Evolutionary conservation across 176 grass and related monocot genomes (phyloP), one percentile per base, ranked within the genome.

Genomic region (Thalia dealbata): DNA sequence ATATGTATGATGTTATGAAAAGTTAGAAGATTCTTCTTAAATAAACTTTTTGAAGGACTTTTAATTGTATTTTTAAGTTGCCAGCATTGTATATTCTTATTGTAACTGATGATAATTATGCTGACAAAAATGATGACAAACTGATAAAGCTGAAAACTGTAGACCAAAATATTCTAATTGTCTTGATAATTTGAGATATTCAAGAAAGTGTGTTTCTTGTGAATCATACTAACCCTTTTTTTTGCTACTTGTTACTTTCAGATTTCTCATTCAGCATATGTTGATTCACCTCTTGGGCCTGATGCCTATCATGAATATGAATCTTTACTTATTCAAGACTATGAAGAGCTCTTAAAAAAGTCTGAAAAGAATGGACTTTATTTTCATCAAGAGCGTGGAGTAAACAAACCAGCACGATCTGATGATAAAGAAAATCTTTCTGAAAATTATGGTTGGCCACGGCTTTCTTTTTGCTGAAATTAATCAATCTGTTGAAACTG

Each of bases 261-360:
- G 95, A 79, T 88, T 76, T 83, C 90, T 64, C 90, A 99, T 27
- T 93, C 90, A 30, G 81, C 85, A 43, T 83, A 88, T 22, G 55
- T 85, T 72, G 87, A 93, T 83, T 99, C 87, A 61, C 95, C 95
- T 6, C 87, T 99, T 26, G 95, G 95, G 50, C 87, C 95, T 82
- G 95, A 99, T 76, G 95, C 95, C 51, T 99, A 93, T 61, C 87
- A 77, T 46, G 90, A 99, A 81, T 93, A 99, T n/a, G 82, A 99
- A 69, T 76, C 81, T 41, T 88, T 99, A 71, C 87, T 93, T 46
- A 45, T 84, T 73, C 95, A 97, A 91, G 95, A 97, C 70, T 83
- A 88, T 75, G 87, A 97, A 70, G 90, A 93, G 61, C 84, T 96
- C 77, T 43, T 88, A 65, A 87, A 85, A 56, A 89, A 84, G 78